These are phyloP conservation scores for Austroboletus novae-zelandiae DNA, from an alignment of 1,284 basidiomycete genomes.

Conservation along the genomic window DNA sequence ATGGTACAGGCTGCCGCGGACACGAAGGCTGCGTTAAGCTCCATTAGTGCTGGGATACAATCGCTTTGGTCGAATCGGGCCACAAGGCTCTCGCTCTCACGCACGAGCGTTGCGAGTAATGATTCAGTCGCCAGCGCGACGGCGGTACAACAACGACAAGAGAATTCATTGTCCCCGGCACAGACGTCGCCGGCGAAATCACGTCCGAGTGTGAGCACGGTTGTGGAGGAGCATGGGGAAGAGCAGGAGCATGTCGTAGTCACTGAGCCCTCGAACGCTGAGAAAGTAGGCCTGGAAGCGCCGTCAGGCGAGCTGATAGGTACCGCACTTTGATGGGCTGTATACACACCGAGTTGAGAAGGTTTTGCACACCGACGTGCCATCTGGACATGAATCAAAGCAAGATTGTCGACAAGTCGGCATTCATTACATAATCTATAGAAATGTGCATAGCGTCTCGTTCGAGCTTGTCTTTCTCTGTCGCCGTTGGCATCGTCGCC, in stretches of 20 bases:
- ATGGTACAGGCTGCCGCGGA: conserved; percentile 34
- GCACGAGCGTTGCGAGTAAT: conserved; percentile 26
- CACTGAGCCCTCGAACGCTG: neutral
- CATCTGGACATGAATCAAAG: too few species aligned
- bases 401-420: neutral
- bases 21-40: conserved; percentile 37
- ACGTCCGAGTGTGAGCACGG: conserved; percentile 20
- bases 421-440: conserved; percentile 20
- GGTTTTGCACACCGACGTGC: neutral
- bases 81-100: conserved; percentile 36
- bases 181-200: conserved; percentile 16
- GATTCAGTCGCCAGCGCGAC: conserved; percentile 21
- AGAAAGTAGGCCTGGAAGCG: conserved; percentile 12
- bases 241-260: conserved; percentile 13
- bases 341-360: neutral
- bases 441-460: conserved; percentile 3
- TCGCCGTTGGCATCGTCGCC: conserved; percentile 8
- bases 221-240: conserved; percentile 25
- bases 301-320: conserved; percentile 21
- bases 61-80: conserved; percentile 52
- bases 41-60: conserved; percentile 61
- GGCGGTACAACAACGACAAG: conserved; percentile 3
- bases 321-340: conserved; percentile 28
- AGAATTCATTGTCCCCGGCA: neutral
- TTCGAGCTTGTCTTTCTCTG: conserved; percentile 14